phyloP scores from a whole-genome alignment of 129 eudicot species.

The Saussurea involucrata region DNA sequence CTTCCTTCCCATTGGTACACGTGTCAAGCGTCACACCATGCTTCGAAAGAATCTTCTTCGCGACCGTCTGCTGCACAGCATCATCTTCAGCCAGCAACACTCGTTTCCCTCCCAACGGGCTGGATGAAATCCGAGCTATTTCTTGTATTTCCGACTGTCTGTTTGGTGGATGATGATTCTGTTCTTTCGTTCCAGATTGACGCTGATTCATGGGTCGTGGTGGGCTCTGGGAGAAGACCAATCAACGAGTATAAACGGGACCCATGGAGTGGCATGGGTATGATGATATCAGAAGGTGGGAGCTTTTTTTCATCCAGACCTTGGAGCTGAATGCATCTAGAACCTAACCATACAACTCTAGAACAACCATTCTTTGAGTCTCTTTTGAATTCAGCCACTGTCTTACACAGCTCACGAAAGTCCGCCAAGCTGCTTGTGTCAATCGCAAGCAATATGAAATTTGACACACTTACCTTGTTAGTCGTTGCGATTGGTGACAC shows the following conservation, averaged over 20 bases:
- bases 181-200: not conserved
- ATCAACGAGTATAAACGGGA: constrained; percentile 44
- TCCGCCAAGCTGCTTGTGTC: constrained; percentile 45
- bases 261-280: constrained; percentile 66
- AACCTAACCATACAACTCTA: constrained; percentile 63
- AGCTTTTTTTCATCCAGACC: constrained; percentile 53
- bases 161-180: not conserved
- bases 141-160: constrained; percentile 4
- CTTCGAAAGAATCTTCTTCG: constrained; percentile 14
- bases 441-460: constrained; percentile 43
- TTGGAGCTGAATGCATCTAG: constrained; percentile 25
- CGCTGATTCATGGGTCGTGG: constrained; percentile 8
- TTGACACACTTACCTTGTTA: not conserved
- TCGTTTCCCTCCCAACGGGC: constrained; percentile 37
- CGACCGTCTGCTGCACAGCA: constrained; percentile 21
- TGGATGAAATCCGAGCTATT: constrained; percentile 6
- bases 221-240: constrained; percentile 40
- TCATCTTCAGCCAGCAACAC: constrained; percentile 45
- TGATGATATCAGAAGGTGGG: constrained; percentile 45
- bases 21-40: constrained; percentile 28
- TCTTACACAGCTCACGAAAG: constrained; percentile 42
- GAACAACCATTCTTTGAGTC: constrained; percentile 7
- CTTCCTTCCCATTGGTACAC: constrained; percentile 43
- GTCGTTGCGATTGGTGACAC: not conserved
- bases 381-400: constrained; percentile 59